phyloP scores from a whole-genome alignment of 805 yeast genomes.

The Candida argentea region DNA sequence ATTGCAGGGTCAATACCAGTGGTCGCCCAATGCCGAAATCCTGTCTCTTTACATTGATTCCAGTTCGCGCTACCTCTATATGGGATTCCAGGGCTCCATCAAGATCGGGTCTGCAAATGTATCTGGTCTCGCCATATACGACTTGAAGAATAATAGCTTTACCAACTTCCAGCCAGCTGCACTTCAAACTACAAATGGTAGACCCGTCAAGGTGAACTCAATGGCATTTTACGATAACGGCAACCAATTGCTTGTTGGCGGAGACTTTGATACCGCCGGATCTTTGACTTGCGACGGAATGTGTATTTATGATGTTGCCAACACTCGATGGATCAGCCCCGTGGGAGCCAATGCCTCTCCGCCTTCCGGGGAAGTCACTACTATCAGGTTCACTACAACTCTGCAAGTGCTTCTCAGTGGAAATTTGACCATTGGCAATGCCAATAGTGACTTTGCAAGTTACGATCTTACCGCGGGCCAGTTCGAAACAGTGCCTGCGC shows the following conservation, averaged over 20 bases:
- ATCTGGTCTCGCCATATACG: slow-evolving; percentile 45
- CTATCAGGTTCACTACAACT: slow-evolving; percentile 36
- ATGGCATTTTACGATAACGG: slow-evolving; percentile 23
- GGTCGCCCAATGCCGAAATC: slow-evolving; percentile 17
- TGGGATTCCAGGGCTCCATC: slow-evolving; percentile 37
- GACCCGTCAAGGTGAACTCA: slow-evolving; percentile 27
- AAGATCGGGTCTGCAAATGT: slow-evolving; percentile 9
- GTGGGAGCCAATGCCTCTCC: slow-evolving; percentile 12
- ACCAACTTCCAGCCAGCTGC: slow-evolving; percentile 40
- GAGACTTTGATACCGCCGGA: slow-evolving; percentile 55
- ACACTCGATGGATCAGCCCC: slow-evolving; percentile 45
- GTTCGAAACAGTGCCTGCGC: slow-evolving; percentile 9
- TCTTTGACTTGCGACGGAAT: slow-evolving; percentile 47
- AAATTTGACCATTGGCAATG: slow-evolving; percentile 32
- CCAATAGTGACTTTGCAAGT: slow-evolving; percentile 34
- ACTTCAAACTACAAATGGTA: slow-evolving; percentile 31
- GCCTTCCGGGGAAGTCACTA: slow-evolving; percentile 41
- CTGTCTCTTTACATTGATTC: slow-evolving; percentile 27
- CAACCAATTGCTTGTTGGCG: slow-evolving; percentile 55
- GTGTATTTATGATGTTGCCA: slow-evolving; percentile 52
- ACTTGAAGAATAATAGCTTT: slow-evolving; percentile 32
- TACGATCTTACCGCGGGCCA: slow-evolving; percentile 40
- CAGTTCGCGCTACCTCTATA: slow-evolving; percentile 23
- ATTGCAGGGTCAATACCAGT: slow-evolving; percentile 13
- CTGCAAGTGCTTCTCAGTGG: slow-evolving; percentile 40